Evolutionary conservation across 2,329 filamentous ascomycete species (phyloP), one percentile per base, ranked within the genome.

Genomic region (Diaporthe caulivora): DNA sequence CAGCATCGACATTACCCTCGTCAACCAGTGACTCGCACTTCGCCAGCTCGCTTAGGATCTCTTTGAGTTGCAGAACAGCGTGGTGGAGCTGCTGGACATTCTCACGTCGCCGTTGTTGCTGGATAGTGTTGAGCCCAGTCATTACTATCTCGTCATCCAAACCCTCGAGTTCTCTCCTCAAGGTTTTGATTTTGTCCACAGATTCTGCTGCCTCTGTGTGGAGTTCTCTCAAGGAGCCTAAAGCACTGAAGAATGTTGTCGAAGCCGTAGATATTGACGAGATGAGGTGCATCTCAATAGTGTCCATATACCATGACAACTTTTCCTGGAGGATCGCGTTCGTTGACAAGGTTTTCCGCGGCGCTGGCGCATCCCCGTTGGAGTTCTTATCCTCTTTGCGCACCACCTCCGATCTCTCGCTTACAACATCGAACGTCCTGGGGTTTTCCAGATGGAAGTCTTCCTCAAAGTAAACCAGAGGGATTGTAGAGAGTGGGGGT

Each of bases 221-320:
- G 15, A 99, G 86, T 80, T 98, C 95, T 77, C 95, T 93, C 44
- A 99, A 86, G 0, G 95, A 97, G 0, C 97, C 96, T 0, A 99
- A 86, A 0, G 97, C 97, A 0, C 95, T 95, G 79, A 99, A 99
- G 82, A 99, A 99, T 0, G 96, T 98, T 0, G 95, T 95, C 0
- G 97, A 98, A 1, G 97, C 97, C 0, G 94, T 95, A 2, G 96
- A 98, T 76, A 99, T 99, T 0, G 95, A 98, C 42, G 94, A 95
- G 78, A 99, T 98, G 10, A 99, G 87, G 81, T 99, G 97, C 71
- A 99, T 95, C 81, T 99, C 97, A 29, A 99, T 95, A 0, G 97
- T 99, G 81, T 99, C 97, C 95, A 99, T 98, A 82, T 99, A 99
- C 97, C 97, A 99, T 0, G 97, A 98, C 17, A 99, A 87, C 83